Evolutionary conservation across 108 stramenopile species (phyloP).

Genomic region (Seminavis robusta): DNA sequence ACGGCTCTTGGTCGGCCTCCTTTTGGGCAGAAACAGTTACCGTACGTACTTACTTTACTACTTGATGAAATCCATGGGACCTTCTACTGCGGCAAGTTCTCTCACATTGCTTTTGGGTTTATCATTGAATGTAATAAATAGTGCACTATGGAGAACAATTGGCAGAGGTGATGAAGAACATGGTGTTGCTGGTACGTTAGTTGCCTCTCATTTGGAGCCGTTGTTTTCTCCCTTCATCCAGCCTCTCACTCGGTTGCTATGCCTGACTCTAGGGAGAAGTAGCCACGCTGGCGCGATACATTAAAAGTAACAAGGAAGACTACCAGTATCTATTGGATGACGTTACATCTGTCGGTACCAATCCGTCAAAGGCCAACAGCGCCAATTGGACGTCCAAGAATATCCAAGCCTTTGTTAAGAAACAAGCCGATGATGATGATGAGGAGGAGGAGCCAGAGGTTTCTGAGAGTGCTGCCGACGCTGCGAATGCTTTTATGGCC

Average conservation of each 20-base stretch:
- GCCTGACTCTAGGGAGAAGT: not conserved
- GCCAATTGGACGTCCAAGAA: too few species aligned
- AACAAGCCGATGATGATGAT: too few species aligned
- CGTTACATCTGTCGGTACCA: not conserved
- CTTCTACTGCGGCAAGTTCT: too few species aligned
- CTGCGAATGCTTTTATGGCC: too few species aligned
- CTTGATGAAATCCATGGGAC: too few species aligned
- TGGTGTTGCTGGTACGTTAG: conserved; percentile 58
- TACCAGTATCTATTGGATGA: not conserved
- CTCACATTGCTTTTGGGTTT: too few species aligned
- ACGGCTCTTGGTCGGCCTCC: conserved; percentile 41
- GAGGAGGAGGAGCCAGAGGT: too few species aligned
- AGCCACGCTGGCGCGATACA: not conserved
- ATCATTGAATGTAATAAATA: too few species aligned
- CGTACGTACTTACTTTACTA: too few species aligned
- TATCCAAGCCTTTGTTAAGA: too few species aligned
- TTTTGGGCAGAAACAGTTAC: conserved; percentile 47
- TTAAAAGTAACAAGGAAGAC: not conserved
- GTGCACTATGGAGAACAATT: conserved; percentile 51
- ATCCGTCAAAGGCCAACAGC: too few species aligned
- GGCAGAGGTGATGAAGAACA: conserved; percentile 55
- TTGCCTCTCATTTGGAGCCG: not conserved
- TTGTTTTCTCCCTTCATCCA: not conserved
- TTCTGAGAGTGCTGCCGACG: too few species aligned
- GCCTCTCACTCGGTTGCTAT: not conserved